Base-by-base conservation (phyloP, 176 grass and related monocot genomes). In the Bonia amplexicaulis region DNA sequence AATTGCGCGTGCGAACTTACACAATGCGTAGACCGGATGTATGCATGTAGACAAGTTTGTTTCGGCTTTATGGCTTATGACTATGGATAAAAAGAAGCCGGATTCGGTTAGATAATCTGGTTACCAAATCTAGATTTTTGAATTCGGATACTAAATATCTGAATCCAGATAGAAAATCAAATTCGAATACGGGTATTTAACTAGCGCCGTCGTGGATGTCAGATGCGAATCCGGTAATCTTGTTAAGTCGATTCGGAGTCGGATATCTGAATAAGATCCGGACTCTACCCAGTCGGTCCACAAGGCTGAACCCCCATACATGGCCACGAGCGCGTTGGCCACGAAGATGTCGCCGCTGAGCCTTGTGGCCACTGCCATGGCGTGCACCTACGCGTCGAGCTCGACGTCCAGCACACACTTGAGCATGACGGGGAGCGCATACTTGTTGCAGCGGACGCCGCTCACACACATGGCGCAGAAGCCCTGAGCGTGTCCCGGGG, bases 391-490 rank as follows among this genome's bases (percentile, higher is more conserved):
- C 55, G 64, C 39, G 41, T 91, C 95, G 45, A 91, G 70, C 37
- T 68, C 1, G 53, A 78, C 72, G 42, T 87, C 75, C 2, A 80
- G 54, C 37, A 66, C 71, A 39, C 74, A 90, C 84, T 95, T 93
- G 80, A 98, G 81, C 77, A 93, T 84, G 59, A 89, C 46, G 27
- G 91, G 96, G 55, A 98, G 85, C 20, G 83, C 89, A 73, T 90
- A 98, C 84, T 95, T 90, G 66, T 98, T 95, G 85, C 82, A 93
- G 23, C 55, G 87, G 23, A 90, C 67, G 71, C 77, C 80, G 6
- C 20, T 62, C 67, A 55, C 77, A 22, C 85, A 91, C 96, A 95
- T 95, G 59, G 53, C 54, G 17, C 48, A 68, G 65, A 95, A 95
- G 80, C 53, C 13, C 12, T 1, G 33, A 98, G 82, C 14, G 91